Evolutionary conservation across 106 monocot genomes (phyloP).

Genomic region (Dioscorea dumetorum): DNA sequence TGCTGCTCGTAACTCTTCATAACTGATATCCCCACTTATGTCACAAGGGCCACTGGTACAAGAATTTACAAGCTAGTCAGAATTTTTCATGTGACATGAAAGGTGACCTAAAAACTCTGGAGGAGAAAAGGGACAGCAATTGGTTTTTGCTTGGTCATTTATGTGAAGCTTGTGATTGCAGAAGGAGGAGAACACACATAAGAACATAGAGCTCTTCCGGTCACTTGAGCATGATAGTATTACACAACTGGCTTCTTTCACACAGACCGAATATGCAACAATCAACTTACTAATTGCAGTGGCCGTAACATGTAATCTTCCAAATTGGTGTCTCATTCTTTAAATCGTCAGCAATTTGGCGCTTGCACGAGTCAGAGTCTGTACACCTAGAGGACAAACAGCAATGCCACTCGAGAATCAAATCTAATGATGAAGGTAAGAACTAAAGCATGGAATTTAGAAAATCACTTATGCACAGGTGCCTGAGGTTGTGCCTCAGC

Average conservation of each 20-base stretch:
- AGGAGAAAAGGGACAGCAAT: too few relatives aligned
- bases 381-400: slow-evolving; percentile 47
- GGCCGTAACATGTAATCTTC: slow-evolving; percentile 89
- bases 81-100: background rate
- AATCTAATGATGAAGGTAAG: too few relatives aligned
- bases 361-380: slow-evolving; percentile 79
- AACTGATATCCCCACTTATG: slow-evolving; percentile 74
- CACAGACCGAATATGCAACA: too few relatives aligned
- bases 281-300: slow-evolving; percentile 50
- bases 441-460: background rate
- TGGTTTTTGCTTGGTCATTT: too few relatives aligned
- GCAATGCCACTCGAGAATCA: background rate
- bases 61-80: background rate
- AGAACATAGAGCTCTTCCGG: too few relatives aligned
- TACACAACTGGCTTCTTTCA: too few relatives aligned
- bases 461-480: slow-evolving; percentile 52
- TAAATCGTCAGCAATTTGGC: slow-evolving; percentile 70
- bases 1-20: slow-evolving; percentile 75
- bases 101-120: too few relatives aligned
- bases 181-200: too few relatives aligned
- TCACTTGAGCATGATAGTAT: too few relatives aligned
- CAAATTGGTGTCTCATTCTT: slow-evolving; percentile 80
- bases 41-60: slow-evolving; percentile 66
- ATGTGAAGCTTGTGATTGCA: too few relatives aligned
- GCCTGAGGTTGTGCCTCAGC: slow-evolving; percentile 28